Conservation (phyloP, 1,139 yeast species). For the Saccharomyces hybrid region DNA sequence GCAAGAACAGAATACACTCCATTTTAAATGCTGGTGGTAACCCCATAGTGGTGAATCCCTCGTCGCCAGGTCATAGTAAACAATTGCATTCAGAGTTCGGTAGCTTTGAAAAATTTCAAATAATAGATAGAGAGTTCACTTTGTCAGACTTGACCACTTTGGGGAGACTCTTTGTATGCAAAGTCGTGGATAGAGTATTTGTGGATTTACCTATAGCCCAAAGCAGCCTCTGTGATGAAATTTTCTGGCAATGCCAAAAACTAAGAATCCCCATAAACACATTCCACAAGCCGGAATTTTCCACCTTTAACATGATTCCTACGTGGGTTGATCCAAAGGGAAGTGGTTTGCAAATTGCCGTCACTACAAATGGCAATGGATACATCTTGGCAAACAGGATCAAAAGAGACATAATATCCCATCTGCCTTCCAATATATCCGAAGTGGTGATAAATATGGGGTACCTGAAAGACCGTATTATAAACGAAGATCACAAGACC, state of each 20-base stretch:
- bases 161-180: slow-evolving; percentile 60
- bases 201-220: slow-evolving; percentile 41
- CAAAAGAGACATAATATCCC: slow-evolving; percentile 60
- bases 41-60: slow-evolving; percentile 41
- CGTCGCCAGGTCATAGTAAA: slow-evolving; percentile 18
- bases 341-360: slow-evolving; percentile 64
- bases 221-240: slow-evolving; percentile 32
- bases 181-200: slow-evolving; percentile 68
- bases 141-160: slow-evolving; percentile 41
- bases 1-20: slow-evolving; percentile 44
- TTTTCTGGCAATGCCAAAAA: slow-evolving; percentile 46
- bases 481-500: slow-evolving; percentile 42
- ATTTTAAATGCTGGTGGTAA: slow-evolving; percentile 51
- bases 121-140: slow-evolving; percentile 36
- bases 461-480: slow-evolving; percentile 49
- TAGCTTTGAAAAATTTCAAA: slow-evolving; percentile 22
- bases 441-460: slow-evolving; percentile 66
- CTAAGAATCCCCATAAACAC: slow-evolving; percentile 77
- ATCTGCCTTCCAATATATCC: slow-evolving; percentile 65
- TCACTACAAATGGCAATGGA: slow-evolving; percentile 85
- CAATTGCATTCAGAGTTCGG: slow-evolving; percentile 15
- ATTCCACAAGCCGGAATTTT: slow-evolving; percentile 61
- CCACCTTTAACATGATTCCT: slow-evolving; percentile 73
- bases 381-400: slow-evolving; percentile 79
- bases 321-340: slow-evolving; percentile 58